Evolutionary conservation across 1,284 basidiomycete species (phyloP).

Genomic region (Earliella scabrosa): DNA sequence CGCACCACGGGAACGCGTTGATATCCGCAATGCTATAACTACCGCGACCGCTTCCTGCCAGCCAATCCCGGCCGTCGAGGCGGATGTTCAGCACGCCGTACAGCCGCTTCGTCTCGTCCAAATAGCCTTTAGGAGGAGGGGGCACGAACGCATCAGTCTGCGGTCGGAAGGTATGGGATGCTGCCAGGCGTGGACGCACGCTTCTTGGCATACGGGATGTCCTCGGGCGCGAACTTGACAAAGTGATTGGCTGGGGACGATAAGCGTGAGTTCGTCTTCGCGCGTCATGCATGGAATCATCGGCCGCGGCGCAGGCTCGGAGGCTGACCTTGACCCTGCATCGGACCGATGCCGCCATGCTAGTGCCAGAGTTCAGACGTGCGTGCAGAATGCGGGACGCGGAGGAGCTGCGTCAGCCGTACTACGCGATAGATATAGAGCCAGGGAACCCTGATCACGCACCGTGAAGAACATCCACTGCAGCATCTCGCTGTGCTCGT

Average conservation of each 20-base stretch:
- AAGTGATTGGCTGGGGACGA: constrained; percentile 53
- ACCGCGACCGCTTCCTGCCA: constrained; percentile 68
- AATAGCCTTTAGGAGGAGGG: constrained; percentile 51
- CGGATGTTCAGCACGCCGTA: constrained; percentile 77
- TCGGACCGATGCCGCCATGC: constrained; percentile 72
- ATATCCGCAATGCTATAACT: constrained; percentile 72
- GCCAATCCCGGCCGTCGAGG: constrained; percentile 62
- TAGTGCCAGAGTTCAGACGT: no score
- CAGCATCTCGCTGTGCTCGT: constrained; percentile 57
- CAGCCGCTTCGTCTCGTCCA: constrained; percentile 76
- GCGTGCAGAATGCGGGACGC: no score
- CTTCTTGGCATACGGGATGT: constrained; percentile 67
- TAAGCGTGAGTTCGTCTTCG: background rate
- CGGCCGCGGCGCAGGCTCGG: background rate
- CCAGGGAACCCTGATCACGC: no score
- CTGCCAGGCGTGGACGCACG: constrained; percentile 38
- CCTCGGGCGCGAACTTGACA: constrained; percentile 53
- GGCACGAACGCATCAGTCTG: background rate
- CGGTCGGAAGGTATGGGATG: background rate
- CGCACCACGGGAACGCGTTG: constrained; percentile 57
- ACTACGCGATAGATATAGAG: no score
- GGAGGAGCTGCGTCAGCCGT: no score
- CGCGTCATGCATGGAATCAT: background rate
- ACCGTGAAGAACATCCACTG: constrained; percentile 83
- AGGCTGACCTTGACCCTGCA: constrained; percentile 63